Conservation (phyloP, 2,329 filamentous ascomycete genomes). For the Fusarium xyrophilum region DNA sequence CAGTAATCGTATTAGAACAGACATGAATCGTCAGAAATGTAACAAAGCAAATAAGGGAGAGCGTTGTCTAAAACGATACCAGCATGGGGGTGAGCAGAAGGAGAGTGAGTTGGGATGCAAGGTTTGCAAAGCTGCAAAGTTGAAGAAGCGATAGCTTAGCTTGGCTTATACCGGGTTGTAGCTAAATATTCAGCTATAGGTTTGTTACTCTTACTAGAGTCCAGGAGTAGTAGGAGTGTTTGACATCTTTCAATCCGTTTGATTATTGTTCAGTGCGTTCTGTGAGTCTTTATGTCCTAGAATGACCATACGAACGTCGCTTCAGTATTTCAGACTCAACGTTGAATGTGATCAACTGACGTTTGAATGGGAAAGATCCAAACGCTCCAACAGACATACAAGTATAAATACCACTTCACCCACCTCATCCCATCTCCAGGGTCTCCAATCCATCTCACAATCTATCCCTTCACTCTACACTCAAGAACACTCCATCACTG, state of each 20-base stretch:
- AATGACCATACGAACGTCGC: background rate
- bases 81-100: background rate
- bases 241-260: background rate
- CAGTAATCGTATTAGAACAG: background rate
- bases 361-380: background rate
- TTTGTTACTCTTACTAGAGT: too few species aligned
- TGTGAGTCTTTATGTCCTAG: background rate
- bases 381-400: background rate
- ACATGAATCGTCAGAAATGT: background rate
- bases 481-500: background rate
- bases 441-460: background rate
- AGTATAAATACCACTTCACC: background rate
- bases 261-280: background rate
- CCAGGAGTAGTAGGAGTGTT: too few species aligned
- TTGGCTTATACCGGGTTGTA: too few species aligned
- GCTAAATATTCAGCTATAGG: too few species aligned
- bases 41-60: background rate
- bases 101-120: background rate
- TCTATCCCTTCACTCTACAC: background rate
- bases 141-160: background rate
- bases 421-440: background rate
- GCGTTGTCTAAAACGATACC: background rate
- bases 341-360: fast-evolving
- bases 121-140: background rate
- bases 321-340: background rate